These are phyloP conservation scores for Bisporella sp. DNA, from an alignment of 2,329 filamentous ascomycete genomes.

Conservation along the genomic window DNA sequence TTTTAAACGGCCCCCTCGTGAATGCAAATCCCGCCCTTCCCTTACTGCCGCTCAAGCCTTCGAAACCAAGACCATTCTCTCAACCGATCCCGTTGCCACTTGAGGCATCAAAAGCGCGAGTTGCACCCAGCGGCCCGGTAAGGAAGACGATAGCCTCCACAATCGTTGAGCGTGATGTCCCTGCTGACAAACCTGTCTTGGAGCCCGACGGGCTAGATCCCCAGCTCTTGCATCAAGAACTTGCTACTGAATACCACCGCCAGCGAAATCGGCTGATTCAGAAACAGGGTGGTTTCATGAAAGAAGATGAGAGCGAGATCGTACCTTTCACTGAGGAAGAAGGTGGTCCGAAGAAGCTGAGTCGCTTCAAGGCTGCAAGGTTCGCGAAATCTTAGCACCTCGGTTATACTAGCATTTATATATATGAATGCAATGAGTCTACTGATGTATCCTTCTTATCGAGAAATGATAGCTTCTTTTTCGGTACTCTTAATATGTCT, in stretches of 20 bases:
- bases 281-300: slow-evolving; percentile 73
- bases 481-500: no score
- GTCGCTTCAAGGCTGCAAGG: slow-evolving; percentile 67
- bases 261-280: slow-evolving; percentile 79
- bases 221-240: slow-evolving; percentile 65
- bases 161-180: slow-evolving; percentile 46
- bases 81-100: slow-evolving; percentile 19
- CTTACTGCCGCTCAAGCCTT: slow-evolving; percentile 17
- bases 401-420: not conserved
- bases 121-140: slow-evolving; percentile 29
- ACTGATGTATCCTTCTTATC: no score
- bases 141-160: slow-evolving; percentile 50
- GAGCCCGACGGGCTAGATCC: slow-evolving; percentile 66
- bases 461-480: no score
- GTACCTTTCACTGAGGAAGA: slow-evolving; percentile 61
- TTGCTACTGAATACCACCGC: slow-evolving; percentile 76
- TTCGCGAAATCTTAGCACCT: slow-evolving; percentile 43
- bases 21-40: slow-evolving; percentile 14
- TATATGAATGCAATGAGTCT: not conserved
- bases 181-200: slow-evolving; percentile 23
- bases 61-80: slow-evolving; percentile 19
- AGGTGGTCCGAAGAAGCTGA: slow-evolving; percentile 55
- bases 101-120: slow-evolving; percentile 10
- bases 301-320: slow-evolving; percentile 56
- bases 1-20: slow-evolving; percentile 15